Percentiles rank a stretch among this genome's conserved stretches.
phyloP scores from a whole-genome alignment of 2,329 filamentous ascomycete genomes.

The Albifimbria verrucaria region DNA sequence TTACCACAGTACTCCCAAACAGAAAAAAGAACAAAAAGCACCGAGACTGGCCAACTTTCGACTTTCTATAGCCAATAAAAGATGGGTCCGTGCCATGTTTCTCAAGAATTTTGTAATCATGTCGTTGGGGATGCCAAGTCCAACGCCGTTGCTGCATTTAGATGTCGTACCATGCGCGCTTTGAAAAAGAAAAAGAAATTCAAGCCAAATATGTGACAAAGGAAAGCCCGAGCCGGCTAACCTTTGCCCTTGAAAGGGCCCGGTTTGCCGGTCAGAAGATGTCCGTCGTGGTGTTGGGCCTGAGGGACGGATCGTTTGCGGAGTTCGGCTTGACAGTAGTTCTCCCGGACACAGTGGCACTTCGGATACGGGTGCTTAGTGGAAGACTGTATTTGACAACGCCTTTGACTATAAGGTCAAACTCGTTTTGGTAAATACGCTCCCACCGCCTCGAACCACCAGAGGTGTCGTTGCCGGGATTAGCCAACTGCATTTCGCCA shows the following conservation, averaged over 20 bases:
- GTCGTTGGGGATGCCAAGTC: conserved; percentile 25
- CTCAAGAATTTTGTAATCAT: conserved; percentile 22
- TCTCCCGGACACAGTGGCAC: conserved; percentile 57
- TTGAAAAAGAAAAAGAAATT: no score
- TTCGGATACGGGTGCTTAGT: conserved; percentile 57
- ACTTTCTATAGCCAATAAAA: background rate
- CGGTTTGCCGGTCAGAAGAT: conserved; percentile 13
- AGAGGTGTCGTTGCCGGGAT: conserved; percentile 85
- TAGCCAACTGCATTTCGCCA: conserved; percentile 76
- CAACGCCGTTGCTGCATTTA: conserved; percentile 32
- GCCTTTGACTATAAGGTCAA: conserved; percentile 88
- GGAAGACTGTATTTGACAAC: conserved; percentile 78
- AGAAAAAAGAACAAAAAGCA: no score
- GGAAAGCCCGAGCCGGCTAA: conserved; percentile 10
- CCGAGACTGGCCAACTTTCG: no score
- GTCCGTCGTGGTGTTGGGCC: conserved; percentile 67
- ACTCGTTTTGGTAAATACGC: conserved; percentile 83
- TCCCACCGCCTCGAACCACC: conserved; percentile 88
- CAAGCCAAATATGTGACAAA: conserved; percentile 21
- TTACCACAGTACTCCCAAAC: no score
- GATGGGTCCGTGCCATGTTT: conserved; percentile 15
- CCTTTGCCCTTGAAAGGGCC: conserved; percentile 1
- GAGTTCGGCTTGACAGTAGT: conserved; percentile 60
- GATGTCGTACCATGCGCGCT: conserved; percentile 34
- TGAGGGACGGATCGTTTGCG: conserved; percentile 57